These are phyloP conservation scores for Sordariomycetes sp. DNA, from an alignment of 2,329 filamentous ascomycete genomes.

Conservation along the genomic window DNA sequence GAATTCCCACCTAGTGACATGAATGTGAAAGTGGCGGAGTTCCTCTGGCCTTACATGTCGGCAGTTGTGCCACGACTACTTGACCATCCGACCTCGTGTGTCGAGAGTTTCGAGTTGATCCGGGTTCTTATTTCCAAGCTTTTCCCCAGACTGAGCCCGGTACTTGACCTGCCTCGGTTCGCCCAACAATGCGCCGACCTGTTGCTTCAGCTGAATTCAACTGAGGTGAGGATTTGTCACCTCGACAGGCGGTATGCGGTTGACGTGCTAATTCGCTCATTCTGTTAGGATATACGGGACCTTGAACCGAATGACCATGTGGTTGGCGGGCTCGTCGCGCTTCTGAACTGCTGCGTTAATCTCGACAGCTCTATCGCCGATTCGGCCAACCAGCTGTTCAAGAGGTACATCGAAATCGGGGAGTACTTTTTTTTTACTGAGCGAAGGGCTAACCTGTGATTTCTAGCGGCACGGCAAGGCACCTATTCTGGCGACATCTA, in stretches of 20 bases:
- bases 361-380: slow-evolving; percentile 6
- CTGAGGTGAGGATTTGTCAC: slow-evolving; percentile 20
- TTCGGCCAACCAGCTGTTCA: background rate
- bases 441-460: background rate
- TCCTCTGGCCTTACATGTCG: slow-evolving; percentile 35
- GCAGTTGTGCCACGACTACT: slow-evolving; percentile 24
- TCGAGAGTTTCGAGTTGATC: slow-evolving; percentile 33
- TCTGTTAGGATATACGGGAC: slow-evolving; percentile 8
- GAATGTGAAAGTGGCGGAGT: slow-evolving; percentile 3
- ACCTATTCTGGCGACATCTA: slow-evolving; percentile 55
- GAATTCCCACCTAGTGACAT: background rate
- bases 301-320: slow-evolving; percentile 15
- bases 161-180: slow-evolving; percentile 11
- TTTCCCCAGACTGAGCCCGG: background rate
- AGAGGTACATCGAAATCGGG: background rate
- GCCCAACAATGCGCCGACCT: slow-evolving; percentile 18
- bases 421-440: background rate
- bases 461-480: slow-evolving; percentile 14
- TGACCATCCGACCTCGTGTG: slow-evolving; percentile 21
- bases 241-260: background rate
- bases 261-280: background rate
- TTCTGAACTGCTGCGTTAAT: slow-evolving; percentile 16
- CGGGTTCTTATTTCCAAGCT: slow-evolving; percentile 16
- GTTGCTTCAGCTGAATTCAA: slow-evolving; percentile 26
- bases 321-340: slow-evolving; percentile 22